Base-by-base conservation (phyloP, 768 basidiomycete species). In the Russula abietina region DNA sequence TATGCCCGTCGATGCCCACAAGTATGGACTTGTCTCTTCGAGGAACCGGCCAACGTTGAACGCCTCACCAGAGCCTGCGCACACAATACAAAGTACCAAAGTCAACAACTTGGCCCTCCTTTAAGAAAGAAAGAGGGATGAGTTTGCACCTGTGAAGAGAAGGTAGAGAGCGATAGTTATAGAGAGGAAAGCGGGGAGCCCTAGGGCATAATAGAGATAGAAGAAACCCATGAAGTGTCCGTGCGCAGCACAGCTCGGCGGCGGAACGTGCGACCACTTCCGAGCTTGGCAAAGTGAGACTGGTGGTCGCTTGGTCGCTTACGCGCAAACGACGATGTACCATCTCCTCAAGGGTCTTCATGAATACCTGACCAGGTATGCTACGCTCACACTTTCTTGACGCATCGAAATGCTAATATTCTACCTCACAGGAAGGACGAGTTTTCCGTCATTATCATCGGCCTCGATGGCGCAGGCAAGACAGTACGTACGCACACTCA, bases 11-110 rank as follows among this genome's bases (percentile, higher is more conserved):
- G 92, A 80, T 0, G 88, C 95, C 93, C 93, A 98, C 41, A 87
- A 85, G 75, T 91, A 98, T 0, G 96, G 96, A 71, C 87, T 93
- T 30, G 91, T 86, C 77, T 97, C 91, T 73, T 95, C 94, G 28
- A 98, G 81, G 79, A 94, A 98, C 53, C 85, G 85, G 45, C 95
- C 96, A 65, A 93, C 85, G 71, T 98, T 93, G 86, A 98, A 96
- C 1, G 89, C 85, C 74, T 93, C 91, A 65, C 91, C 92, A 8
- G 89, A 91, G 70, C 83, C 92, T 93, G 70, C 61, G 61, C 58
- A 22, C 41, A 19, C 41, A 41, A 43, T 10, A 43, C 43, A 24
- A 30, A 11, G 55, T 53, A 49, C 59, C 28, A 30, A 11, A 28
- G 24, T n/a, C 24, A 46, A 11, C 5, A 28, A 28, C 14, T 7